Conservation (phyloP, 768 basidiomycete species). For the Pisolithus tinctorius region DNA sequence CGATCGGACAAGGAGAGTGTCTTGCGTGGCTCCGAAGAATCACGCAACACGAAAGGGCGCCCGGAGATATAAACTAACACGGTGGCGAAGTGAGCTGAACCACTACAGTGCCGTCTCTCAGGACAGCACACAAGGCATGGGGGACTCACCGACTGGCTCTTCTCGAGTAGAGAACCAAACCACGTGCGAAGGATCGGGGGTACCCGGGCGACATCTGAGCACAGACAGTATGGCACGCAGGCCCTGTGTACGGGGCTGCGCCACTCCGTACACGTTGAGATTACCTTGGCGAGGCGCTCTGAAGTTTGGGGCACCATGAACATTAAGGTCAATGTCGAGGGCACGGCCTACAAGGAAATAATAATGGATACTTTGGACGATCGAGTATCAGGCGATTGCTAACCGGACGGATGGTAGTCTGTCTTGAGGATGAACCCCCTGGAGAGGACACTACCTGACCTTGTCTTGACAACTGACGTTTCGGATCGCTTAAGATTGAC, state of each 20-base stretch:
- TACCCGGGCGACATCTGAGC: constrained; percentile 66
- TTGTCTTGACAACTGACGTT: constrained; percentile 73
- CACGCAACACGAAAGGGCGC: constrained; percentile 87
- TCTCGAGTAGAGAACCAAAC: constrained; percentile 98
- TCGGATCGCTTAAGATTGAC: constrained; percentile 57
- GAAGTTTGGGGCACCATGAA: constrained; percentile 96
- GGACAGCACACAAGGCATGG: neutral
- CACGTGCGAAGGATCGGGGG: constrained; percentile 59
- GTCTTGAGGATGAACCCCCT: constrained; percentile 93
- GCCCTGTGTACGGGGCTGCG: constrained; percentile 91
- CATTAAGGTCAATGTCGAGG: constrained; percentile 81
- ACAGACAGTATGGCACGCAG: constrained; percentile 85
- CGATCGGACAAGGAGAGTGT: constrained; percentile 81
- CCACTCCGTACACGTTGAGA: constrained; percentile 91
- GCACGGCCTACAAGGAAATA: constrained; percentile 56
- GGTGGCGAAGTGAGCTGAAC: constrained; percentile 1
- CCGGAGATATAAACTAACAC: constrained; percentile 76
- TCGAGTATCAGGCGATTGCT: constrained; percentile 8
- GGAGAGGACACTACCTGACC: constrained; percentile 77
- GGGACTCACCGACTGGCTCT: constrained; percentile 77
- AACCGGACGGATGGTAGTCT: constrained; percentile 79
- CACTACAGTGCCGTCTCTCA: neutral
- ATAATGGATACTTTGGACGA: constrained; percentile 3
- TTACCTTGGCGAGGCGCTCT: constrained; percentile 70
- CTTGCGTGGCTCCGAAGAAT: constrained; percentile 75